Evolutionary conservation across 176 grass and related monocot genomes (phyloP), one percentile per base, ranked within the genome.

Genomic region (Microstegium vimineum): DNA sequence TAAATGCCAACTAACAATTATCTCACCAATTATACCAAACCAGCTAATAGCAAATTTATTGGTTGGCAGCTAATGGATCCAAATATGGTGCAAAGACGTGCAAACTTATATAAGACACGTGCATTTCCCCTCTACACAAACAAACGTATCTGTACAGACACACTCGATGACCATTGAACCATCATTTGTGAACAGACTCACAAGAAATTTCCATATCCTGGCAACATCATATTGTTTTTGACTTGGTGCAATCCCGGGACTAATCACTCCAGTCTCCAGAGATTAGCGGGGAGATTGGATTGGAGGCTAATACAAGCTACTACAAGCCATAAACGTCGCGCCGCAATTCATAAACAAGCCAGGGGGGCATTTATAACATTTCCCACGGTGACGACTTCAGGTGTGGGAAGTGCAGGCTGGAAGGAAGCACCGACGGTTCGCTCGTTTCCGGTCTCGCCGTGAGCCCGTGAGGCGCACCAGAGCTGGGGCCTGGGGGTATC

Each of bases 401-500:
- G 49, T 52, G 49, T 52, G 17, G 33, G 18, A 52, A 52, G 46
- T 49, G 46, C 46, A 18, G 16, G 46, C 46, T 56, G 20, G 20
- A 56, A 56, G 20, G 18, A 54, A 10, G 27, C 66, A 74, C 76
- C 59, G 76, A 80, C 76, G 76, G 54, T 52, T 79, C 38, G 51
- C 75, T 23, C 40, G 22, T 30, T 2, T 13, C 5, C 6, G 18
- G 49, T 17, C 45, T 18, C 16, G 47, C 45, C 45, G 45, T 47
- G n/a, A n/a, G n/a, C n/a, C n/a, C n/a, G n/a, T n/a, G n/a, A n/a
- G n/a, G n/a, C n/a, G n/a, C 62, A 60, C 16, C 62, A 2, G 27
- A 10, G 10, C 3, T 8, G 6, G 45, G 4, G 15, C 4, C n/a
- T n/a, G 22, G 4, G 33, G 2, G 26, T 20, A 37, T 63, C 20